A percentile compares a stretch with the other conserved stretches of the same genome.
Conservation (phyloP, 345 rosid genomes). For the Sisymbrium irio region DNA sequence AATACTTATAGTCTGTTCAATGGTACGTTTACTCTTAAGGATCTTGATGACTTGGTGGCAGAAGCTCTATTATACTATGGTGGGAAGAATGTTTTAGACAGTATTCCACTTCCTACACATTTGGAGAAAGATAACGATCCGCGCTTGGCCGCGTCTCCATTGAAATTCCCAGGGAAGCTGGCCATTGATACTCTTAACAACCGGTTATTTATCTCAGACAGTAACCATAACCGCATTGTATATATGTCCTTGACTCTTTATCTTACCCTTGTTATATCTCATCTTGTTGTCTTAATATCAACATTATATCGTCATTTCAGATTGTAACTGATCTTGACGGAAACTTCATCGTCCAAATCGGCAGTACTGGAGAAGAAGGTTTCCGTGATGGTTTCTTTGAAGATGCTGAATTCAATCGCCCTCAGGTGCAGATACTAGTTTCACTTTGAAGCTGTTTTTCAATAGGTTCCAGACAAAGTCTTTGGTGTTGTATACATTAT, state of each 20-base stretch:
- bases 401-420: conserved; percentile 77
- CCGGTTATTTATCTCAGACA: conserved; percentile 89
- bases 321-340: conserved; percentile 88
- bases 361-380: conserved; percentile 85
- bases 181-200: conserved; percentile 81
- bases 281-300: conserved; percentile 14
- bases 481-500: background rate
- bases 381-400: conserved; percentile 80
- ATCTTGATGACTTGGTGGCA: conserved; percentile 80
- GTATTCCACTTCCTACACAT: conserved; percentile 58
- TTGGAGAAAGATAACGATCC: conserved; percentile 87
- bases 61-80: conserved; percentile 85
- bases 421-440: conserved; percentile 49
- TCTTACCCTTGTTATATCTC: background rate
- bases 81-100: conserved; percentile 64
- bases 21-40: conserved; percentile 41
- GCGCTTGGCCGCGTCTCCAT: conserved; percentile 68
- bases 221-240: conserved; percentile 96
- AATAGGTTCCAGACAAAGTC: background rate
- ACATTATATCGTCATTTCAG: conserved; percentile 40
- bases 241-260: conserved; percentile 30
- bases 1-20: background rate
- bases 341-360: conserved; percentile 77
- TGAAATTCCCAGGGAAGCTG: conserved; percentile 95
- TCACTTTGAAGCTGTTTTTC: background rate